These are phyloP conservation scores for Candida namnaoensis DNA, from an alignment of 805 yeast genomes.

Conservation along the genomic window DNA sequence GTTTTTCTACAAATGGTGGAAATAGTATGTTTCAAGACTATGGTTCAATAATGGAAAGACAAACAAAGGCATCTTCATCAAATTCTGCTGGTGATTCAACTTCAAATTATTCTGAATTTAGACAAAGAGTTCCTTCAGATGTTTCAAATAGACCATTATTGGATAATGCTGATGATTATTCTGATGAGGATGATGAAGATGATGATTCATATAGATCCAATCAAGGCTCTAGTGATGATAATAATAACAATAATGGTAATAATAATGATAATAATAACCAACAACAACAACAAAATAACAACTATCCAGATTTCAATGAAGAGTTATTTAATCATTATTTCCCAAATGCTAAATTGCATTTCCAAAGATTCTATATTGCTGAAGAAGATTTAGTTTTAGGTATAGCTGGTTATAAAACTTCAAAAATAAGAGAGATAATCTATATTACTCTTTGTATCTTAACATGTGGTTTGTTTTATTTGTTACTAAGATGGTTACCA, in stretches of 20 bases:
- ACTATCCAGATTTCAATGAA: conserved; percentile 16
- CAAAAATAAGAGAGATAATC: conserved; percentile 31
- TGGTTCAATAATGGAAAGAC: conserved; percentile 11
- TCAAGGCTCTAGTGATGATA: conserved; percentile 9
- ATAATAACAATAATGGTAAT: conserved; percentile 13
- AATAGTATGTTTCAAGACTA: conserved; percentile 8
- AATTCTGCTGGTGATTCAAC: conserved; percentile 8
- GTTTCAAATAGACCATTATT: conserved; percentile 20
- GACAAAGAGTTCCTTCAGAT: conserved; percentile 30
- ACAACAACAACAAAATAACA: not conserved
- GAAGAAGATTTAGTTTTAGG: conserved; percentile 95
- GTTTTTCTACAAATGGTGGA: conserved; percentile 18
- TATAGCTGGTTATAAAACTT: conserved; percentile 78
- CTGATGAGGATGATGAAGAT: conserved; percentile 18
- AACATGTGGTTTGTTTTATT: conserved; percentile 67
- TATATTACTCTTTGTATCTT: conserved; percentile 47
- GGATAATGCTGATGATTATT: conserved; percentile 14
- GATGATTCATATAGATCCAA: conserved; percentile 18
- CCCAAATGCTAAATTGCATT: conserved; percentile 33
- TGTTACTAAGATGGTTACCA: conserved; percentile 83
- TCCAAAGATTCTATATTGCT: conserved; percentile 84
- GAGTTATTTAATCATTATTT: conserved; percentile 35
- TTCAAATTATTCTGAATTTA: conserved; percentile 25
- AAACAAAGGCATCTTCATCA: conserved; percentile 9
- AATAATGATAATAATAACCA: conserved; percentile 4